Evolutionary conservation across 2,329 filamentous ascomycete species (phyloP), one percentile per base, ranked within the genome.

Genomic region (Zasmidium cellare): DNA sequence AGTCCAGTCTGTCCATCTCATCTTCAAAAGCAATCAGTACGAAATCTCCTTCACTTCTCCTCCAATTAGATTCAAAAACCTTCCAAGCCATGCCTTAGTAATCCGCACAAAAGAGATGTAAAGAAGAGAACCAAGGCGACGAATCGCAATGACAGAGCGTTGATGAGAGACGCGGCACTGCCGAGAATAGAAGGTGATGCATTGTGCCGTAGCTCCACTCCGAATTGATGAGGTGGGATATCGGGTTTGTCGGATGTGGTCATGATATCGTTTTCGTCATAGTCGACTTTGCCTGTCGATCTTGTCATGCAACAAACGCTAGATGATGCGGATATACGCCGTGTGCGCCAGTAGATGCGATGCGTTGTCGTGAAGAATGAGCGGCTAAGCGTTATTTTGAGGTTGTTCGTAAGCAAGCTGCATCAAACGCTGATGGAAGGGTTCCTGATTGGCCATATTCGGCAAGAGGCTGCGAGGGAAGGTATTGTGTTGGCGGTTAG

Each of bases 401-500:
- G 35, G 5, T 41, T 60, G 59, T 46, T 67, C 41, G 19, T 63
- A 57, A n/a, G 67, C 67, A 51, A 72, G 67, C 58, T 72, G 61
- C 14, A 63, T 63, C 57, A 72, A 57, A 20, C 69, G 67, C 55
- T 69, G 64, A 49, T 69, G 66, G 57, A 72, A 72, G 3, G 69
- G 69, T 41, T 65, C 59, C 45, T 69, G 69, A 49, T 71, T 68
- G 56, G 51, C 51, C 24, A 59, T 49, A 20, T 66, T 65, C 9
- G 67, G 64, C n/a, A 67, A 41, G 44, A 69, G 41, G 57, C 74
- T 74, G 51, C 79, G 75, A 16, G 79, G 79, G 59, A 81, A 81
- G 3, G 78, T 81, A 60, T 79, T 79, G 66, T 69, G 71, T 51
- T 72, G 71, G 19, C 69, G 63, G 38, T 67, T 67, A 1, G 60